Conservation (phyloP, 495 filamentous ascomycete genomes). For the Chaetomium cochliodes region DNA sequence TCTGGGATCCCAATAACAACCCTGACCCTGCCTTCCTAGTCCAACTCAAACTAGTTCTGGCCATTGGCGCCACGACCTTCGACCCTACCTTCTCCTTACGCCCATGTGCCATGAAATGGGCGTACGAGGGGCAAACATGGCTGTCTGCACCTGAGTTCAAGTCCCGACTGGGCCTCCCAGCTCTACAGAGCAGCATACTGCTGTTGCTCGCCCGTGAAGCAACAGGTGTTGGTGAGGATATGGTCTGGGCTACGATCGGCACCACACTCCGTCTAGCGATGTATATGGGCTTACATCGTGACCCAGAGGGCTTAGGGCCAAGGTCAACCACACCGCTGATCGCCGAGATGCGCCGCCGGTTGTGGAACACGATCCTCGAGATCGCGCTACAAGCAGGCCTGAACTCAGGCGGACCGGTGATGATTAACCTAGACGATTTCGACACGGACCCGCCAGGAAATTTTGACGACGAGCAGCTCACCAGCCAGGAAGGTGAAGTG, state of each 20-base stretch:
- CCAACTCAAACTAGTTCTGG: constrained; percentile 31
- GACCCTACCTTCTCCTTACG: constrained; percentile 31
- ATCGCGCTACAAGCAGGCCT: constrained; percentile 53
- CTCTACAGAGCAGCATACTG: constrained; percentile 26
- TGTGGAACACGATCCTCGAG: constrained; percentile 65
- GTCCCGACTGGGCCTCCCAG: constrained; percentile 19
- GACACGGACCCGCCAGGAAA: constrained; percentile 53
- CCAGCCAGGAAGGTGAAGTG: background rate
- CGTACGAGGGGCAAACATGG: constrained; percentile 33
- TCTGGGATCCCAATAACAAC: constrained; percentile 29
- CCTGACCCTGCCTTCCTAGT: constrained; percentile 24
- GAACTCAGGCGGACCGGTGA: constrained; percentile 54
- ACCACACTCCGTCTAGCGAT: constrained; percentile 28
- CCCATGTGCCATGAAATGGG: constrained; percentile 23
- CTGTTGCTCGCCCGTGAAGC: constrained; percentile 27
- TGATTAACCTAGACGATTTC: constrained; percentile 44
- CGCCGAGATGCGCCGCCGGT: constrained; percentile 58
- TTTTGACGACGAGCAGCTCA: constrained; percentile 45
- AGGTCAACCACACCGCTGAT: constrained; percentile 36
- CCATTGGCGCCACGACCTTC: constrained; percentile 29
- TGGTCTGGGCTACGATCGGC: constrained; percentile 24
- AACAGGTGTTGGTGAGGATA: constrained; percentile 25
- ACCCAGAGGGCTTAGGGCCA: constrained; percentile 25
- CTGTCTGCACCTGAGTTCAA: constrained; percentile 30
- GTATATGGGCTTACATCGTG: constrained; percentile 33